Percentiles rank a stretch among this genome's conserved stretches.
These are phyloP conservation scores for Aschersonia sp. DNA, from an alignment of 2,329 filamentous ascomycete species.

Conservation along the genomic window DNA sequence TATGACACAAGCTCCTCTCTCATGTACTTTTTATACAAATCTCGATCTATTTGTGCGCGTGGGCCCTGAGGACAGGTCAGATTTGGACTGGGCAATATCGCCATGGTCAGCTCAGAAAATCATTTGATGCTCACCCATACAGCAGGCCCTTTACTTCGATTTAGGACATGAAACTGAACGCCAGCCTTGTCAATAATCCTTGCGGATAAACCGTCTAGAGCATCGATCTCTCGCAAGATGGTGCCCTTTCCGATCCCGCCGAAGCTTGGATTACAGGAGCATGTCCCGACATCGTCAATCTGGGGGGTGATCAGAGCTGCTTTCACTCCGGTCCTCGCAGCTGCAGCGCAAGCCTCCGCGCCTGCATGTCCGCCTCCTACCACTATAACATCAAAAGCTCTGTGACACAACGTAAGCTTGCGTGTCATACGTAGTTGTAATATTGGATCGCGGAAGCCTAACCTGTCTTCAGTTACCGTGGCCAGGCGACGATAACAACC, in stretches of 20 bases:
- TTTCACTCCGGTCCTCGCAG: slow-evolving; percentile 74
- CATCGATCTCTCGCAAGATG: slow-evolving; percentile 90
- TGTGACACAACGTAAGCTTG: slow-evolving; percentile 15
- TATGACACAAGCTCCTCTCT: slow-evolving; percentile 68
- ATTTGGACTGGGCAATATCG: neutral
- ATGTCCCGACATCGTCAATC: slow-evolving; percentile 78
- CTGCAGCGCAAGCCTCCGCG: slow-evolving; percentile 82
- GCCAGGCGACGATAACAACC: slow-evolving; percentile 12
- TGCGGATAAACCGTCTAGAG: slow-evolving; percentile 78
- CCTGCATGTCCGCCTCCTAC: slow-evolving; percentile 94
- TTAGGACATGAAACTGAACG: slow-evolving; percentile 85
- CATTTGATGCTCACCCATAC: slow-evolving; percentile 54
- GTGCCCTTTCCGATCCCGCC: slow-evolving; percentile 98
- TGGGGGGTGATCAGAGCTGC: slow-evolving; percentile 86
- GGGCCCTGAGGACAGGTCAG: slow-evolving; percentile 42
- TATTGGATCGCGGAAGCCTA: neutral
- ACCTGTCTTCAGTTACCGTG: slow-evolving; percentile 12
- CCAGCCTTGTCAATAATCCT: slow-evolving; percentile 86
- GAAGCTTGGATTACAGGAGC: slow-evolving; percentile 94
- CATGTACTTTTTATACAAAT: slow-evolving; percentile 84
- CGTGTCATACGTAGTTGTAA: neutral
- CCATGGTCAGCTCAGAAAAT: neutral
- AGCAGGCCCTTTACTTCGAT: slow-evolving; percentile 79
- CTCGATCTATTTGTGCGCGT: slow-evolving; percentile 86
- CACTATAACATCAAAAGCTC: slow-evolving; percentile 80